Evolutionary conservation across 768 basidiomycete species (phyloP).

Genomic region (Tephrocybe sp.): DNA sequence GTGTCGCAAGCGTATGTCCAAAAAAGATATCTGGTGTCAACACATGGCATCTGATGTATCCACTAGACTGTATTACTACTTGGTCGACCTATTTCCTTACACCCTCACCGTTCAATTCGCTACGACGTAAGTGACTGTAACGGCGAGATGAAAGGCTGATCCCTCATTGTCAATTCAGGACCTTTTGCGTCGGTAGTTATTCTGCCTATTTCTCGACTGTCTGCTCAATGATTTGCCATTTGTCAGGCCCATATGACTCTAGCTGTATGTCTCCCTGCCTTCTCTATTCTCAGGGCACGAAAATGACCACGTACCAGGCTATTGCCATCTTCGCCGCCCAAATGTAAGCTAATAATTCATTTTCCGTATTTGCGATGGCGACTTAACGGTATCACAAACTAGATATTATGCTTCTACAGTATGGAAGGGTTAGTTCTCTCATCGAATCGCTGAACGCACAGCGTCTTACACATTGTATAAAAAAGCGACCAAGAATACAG

Average conservation of each 20-base stretch:
- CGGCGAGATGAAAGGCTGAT: too few relatives aligned
- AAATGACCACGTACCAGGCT: slow-evolving; percentile 1
- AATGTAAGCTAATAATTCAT: neutral
- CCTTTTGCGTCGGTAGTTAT: slow-evolving; percentile 12
- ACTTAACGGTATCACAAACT: neutral
- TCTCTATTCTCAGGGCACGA: too few relatives aligned
- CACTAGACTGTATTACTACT: slow-evolving; percentile 16
- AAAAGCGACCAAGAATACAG: slow-evolving; percentile 15
- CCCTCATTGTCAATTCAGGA: neutral
- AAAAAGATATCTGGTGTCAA: too few relatives aligned
- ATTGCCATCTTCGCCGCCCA: slow-evolving; percentile 15
- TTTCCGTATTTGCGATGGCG: too few relatives aligned
- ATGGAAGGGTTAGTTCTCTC: slow-evolving; percentile 12
- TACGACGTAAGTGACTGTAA: slow-evolving; percentile 10
- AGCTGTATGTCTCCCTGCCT: slow-evolving; percentile 8
- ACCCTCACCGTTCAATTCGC: slow-evolving; percentile 16
- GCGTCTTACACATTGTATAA: too few relatives aligned
- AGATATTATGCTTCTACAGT: slow-evolving; percentile 15
- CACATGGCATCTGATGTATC: neutral
- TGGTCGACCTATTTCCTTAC: slow-evolving; percentile 19
- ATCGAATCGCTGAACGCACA: too few relatives aligned
- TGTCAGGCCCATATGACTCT: slow-evolving; percentile 14
- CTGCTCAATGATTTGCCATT: neutral
- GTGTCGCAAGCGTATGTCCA: slow-evolving; percentile 17
- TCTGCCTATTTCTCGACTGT: neutral